Conservation (phyloP, 129 eudicot species). For the Flaveria bidentis region DNA sequence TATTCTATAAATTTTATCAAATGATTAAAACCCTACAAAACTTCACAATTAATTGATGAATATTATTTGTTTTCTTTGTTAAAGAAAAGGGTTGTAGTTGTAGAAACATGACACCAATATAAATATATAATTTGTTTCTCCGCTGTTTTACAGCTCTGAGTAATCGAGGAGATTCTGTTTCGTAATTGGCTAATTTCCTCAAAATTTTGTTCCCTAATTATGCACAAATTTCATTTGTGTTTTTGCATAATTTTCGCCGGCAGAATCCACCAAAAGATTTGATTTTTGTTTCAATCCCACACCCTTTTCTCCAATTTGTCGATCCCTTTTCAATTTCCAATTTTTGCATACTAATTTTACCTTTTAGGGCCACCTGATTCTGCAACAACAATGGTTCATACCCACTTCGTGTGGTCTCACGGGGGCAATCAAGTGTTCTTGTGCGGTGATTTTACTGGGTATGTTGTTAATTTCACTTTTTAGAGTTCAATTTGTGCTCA, state of each 20-base stretch:
- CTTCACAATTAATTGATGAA: too few relatives aligned
- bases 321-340: slow-evolving; percentile 1
- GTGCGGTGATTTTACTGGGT: slow-evolving; percentile 60
- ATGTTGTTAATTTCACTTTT: slow-evolving; percentile 27
- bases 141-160: slow-evolving; percentile 44
- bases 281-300: slow-evolving; percentile 18
- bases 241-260: slow-evolving; percentile 40
- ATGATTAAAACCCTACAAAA: too few relatives aligned
- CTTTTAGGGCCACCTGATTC: slow-evolving; percentile 21
- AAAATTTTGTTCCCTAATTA: slow-evolving; percentile 29
- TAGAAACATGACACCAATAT: slow-evolving; percentile 3
- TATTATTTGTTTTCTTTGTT: too few relatives aligned
- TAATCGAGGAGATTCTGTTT: slow-evolving; percentile 44
- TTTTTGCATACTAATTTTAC: background rate
- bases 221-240: slow-evolving; percentile 17
- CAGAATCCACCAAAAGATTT: slow-evolving; percentile 43
- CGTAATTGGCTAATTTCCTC: slow-evolving; percentile 41
- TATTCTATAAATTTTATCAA: too few relatives aligned
- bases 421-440: slow-evolving; percentile 61
- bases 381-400: slow-evolving; percentile 47
- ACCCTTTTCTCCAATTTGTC: slow-evolving; percentile 21
- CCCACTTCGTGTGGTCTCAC: slow-evolving; percentile 57
- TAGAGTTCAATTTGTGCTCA: background rate
- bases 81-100: background rate
- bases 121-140: slow-evolving; percentile 27